Percentiles rank a stretch among this genome's conserved stretches.
Evolutionary conservation across 2,329 filamentous ascomycete genomes (phyloP).

Genomic region (Arthrobotrys pseudoclavata): DNA sequence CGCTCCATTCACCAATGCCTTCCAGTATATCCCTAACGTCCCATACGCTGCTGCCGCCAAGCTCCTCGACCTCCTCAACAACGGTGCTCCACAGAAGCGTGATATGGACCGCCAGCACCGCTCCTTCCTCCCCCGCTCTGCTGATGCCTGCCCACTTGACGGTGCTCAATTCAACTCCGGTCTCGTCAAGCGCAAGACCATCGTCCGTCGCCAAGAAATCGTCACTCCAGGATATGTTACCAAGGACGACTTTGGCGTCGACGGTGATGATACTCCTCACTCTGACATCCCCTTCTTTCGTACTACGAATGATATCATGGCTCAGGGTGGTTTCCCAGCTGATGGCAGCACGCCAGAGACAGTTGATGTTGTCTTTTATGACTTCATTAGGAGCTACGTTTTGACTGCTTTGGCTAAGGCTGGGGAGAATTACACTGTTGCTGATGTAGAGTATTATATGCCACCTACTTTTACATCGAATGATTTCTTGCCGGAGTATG

Average conservation of each 20-base stretch:
- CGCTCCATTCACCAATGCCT: conserved; percentile 86
- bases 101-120: conserved; percentile 46
- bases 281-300: conserved; percentile 78
- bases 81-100: conserved; percentile 65
- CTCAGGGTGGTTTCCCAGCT: conserved; percentile 74
- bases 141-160: conserved; percentile 43
- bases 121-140: conserved; percentile 61
- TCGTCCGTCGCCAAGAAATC: conserved; percentile 64
- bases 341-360: conserved; percentile 72
- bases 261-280: conserved; percentile 93
- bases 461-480: conserved; percentile 50
- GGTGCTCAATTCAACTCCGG: conserved; percentile 38
- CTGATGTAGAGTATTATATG: conserved; percentile 34
- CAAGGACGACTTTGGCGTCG: conserved; percentile 81
- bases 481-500: conserved; percentile 56
- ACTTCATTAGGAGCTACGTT: conserved; percentile 89
- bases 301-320: conserved; percentile 86
- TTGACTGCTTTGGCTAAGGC: conserved; percentile 66
- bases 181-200: conserved; percentile 68
- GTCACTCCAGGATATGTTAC: conserved; percentile 85
- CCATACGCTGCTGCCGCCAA: conserved; percentile 81
- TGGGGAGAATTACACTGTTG: conserved; percentile 34
- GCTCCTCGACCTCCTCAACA: conserved; percentile 75
- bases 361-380: conserved; percentile 90
- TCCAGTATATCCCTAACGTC: conserved; percentile 83